These are phyloP conservation scores for Ophiostoma sp. DNA, from an alignment of 2,329 filamentous ascomycete genomes.

Conservation along the genomic window DNA sequence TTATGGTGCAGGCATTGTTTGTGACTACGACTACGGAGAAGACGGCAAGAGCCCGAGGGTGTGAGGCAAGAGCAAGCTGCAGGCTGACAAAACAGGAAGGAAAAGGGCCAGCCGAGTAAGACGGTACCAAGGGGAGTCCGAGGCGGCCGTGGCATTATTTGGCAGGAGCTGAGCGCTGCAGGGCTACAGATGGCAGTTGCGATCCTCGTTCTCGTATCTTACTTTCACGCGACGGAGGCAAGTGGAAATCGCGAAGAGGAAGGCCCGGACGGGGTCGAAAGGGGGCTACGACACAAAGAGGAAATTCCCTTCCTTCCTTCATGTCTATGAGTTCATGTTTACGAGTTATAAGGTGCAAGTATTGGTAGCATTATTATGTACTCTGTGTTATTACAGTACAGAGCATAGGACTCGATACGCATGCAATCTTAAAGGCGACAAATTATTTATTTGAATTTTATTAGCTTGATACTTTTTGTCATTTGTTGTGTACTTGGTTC, in stretches of 20 bases:
- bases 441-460: conserved; percentile 6
- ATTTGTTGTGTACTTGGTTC: conserved; percentile 2
- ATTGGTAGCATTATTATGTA: neutral
- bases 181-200: conserved; percentile 14
- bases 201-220: conserved; percentile 17
- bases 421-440: conserved; percentile 5
- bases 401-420: conserved; percentile 5
- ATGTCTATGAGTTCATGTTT: neutral
- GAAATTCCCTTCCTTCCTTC: neutral
- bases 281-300: neutral
- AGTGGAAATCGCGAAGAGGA: conserved; percentile 17
- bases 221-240: neutral
- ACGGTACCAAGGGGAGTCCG: conserved; percentile 18
- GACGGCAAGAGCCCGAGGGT: neutral
- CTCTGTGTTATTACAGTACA: neutral
- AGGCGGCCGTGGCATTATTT: conserved; percentile 6
- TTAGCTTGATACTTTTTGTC: neutral
- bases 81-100: conserved; percentile 13
- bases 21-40: neutral
- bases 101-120: neutral
- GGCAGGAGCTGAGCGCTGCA: neutral
- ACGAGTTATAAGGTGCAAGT: neutral
- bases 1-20: neutral
- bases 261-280: conserved; percentile 16
- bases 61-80: neutral